A percentile compares a stretch with the other conserved stretches of the same genome.
These are phyloP conservation scores for Agrocybe chaxingu DNA, from an alignment of 768 basidiomycete species.

Conservation along the genomic window DNA sequence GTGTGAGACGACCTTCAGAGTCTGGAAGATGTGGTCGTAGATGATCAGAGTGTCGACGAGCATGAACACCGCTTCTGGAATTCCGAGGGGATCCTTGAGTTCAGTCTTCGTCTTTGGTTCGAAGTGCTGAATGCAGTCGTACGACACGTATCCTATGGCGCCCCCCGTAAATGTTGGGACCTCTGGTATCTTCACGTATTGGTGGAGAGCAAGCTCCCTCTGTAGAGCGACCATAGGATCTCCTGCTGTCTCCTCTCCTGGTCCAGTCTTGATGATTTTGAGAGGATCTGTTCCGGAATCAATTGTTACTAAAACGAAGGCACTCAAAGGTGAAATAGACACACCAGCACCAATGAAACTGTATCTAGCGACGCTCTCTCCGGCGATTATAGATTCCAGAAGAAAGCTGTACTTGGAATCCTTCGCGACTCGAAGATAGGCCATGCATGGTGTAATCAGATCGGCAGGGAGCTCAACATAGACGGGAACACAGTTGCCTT, in stretches of 20 bases:
- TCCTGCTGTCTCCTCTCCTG: conserved; percentile 75
- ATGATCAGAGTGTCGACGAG: conserved; percentile 92
- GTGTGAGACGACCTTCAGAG: conserved; percentile 93
- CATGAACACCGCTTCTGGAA: conserved; percentile 97
- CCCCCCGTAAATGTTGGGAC: conserved; percentile 95
- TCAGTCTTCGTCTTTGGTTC: conserved; percentile 87
- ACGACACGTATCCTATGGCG: conserved; percentile 95
- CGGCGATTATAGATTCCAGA: conserved; percentile 87
- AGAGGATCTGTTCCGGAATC: conserved; percentile 66
- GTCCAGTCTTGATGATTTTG: conserved; percentile 88
- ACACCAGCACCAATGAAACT: conserved; percentile 95
- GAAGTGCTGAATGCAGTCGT: conserved; percentile 95
- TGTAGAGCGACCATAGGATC: conserved; percentile 87
- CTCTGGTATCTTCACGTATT: conserved; percentile 89
- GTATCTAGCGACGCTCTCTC: conserved; percentile 90
- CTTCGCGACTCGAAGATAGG: conserved; percentile 89
- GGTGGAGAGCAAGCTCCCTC: conserved; percentile 80
- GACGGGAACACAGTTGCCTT: conserved; percentile 90
- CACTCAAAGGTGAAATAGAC: conserved; percentile 10
- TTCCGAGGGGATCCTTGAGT: conserved; percentile 73
- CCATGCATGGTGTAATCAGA: conserved; percentile 94
- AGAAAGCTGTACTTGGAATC: conserved; percentile 94
- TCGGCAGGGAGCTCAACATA: conserved; percentile 94
- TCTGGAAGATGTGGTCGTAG: conserved; percentile 96
- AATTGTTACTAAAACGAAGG: too few relatives aligned